Evolutionary conservation across 2,329 filamentous ascomycete genomes (phyloP).

Genomic region (Pseudogymnoascus destructans): DNA sequence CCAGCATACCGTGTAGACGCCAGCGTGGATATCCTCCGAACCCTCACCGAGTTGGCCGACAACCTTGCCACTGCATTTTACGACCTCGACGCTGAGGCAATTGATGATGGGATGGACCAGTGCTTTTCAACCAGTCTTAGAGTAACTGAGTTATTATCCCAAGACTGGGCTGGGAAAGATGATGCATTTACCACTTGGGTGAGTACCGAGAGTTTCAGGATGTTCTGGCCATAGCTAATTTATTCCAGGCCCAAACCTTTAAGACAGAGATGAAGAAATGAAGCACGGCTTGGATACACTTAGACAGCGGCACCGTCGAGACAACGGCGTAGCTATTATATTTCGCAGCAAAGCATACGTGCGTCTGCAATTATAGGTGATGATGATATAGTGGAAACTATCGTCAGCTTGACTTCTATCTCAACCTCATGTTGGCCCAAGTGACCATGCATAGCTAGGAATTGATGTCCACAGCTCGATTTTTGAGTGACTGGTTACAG

Average conservation of each 20-base stretch:
- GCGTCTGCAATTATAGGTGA: neutral
- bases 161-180: slow-evolving; percentile 48
- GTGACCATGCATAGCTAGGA: neutral
- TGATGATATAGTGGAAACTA: neutral
- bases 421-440: neutral
- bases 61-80: slow-evolving; percentile 63
- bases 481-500: neutral
- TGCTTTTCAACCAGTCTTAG: slow-evolving; percentile 48
- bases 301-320: neutral
- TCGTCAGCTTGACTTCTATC: neutral
- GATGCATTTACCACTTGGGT: slow-evolving; percentile 74
- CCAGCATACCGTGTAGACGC: slow-evolving; percentile 37
- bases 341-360: neutral
- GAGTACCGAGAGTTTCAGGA: slow-evolving; percentile 9
- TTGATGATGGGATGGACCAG: slow-evolving; percentile 43
- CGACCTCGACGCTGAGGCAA: slow-evolving; percentile 45
- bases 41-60: slow-evolving; percentile 54
- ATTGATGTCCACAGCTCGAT: neutral
- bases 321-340: neutral
- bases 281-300: neutral
- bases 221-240: neutral
- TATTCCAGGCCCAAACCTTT: slow-evolving; percentile 31
- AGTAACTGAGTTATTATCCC: slow-evolving; percentile 41
- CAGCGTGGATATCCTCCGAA: slow-evolving; percentile 41
- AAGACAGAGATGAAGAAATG: slow-evolving; percentile 37